Evolutionary conservation across 306 rosid genomes (phyloP), one percentile per base, ranked within the genome.

Genomic region (Cicer judaicum): DNA sequence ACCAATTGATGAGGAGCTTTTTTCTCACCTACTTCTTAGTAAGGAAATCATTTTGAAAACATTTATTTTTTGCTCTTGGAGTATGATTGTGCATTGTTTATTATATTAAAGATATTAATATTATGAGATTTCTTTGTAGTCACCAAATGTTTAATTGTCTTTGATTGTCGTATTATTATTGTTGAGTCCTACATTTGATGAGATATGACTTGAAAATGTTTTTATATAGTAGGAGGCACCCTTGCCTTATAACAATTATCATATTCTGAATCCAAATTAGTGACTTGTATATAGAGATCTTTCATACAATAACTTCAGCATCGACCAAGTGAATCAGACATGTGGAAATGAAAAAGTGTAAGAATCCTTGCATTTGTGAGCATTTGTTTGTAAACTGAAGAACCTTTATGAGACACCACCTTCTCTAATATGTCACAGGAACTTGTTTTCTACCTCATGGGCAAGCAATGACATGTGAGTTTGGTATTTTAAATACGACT

Each of bases 271-370:
- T 79, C 50, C 52, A 80, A 49, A 56, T 60, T 71, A 52, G 10
- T 81, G 11, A 46, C 60, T 70, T 79, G 75, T 70, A 29, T 39
- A 14, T 70, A 91, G 97, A 54, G 97, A 91, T 84, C 65, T 91
- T 74, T 89, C 97, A 57, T 91, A 84, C 64, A 91, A 89, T 75
- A 81, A 83, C 76, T 79, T 91, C 62, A 81, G 83, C 46, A 7
- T 9, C 5, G 61, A 12, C 62, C 38, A 72, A 24, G 72, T 21
- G 40, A 76, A 18, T 13, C 47, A 34, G 15, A 12, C 48, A 71
- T 90, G 96, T 75, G 59, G 64, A 42, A 4, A 34, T 7, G 72
- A 61, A 67, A 71, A 39, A 2, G 62, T 77, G 96, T 90, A 87
- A 88, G 96, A 70, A 59, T 36, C 6, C 68, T 41, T 74, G 24